Evolutionary conservation across 805 yeast species (phyloP).

Genomic region (Nakazawaea laoshanensis): DNA sequence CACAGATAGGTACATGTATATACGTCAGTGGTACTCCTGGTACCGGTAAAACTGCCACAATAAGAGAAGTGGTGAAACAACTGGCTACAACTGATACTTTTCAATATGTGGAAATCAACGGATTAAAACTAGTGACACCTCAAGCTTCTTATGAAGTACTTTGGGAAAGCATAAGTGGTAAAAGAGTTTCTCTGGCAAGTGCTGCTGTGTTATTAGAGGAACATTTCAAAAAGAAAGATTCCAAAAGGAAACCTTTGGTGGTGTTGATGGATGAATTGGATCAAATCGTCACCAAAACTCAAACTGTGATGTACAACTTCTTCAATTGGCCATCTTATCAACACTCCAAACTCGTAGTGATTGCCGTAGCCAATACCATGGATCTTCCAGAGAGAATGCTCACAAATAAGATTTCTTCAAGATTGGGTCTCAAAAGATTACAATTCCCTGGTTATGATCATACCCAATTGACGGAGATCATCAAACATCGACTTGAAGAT

Average conservation of each 20-base stretch:
- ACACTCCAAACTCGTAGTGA: constrained; percentile 71
- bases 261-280: constrained; percentile 89
- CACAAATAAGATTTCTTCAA: constrained; percentile 82
- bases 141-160: constrained; percentile 72
- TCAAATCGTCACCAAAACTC: constrained; percentile 77
- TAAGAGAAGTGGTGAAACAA: constrained; percentile 75
- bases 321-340: constrained; percentile 94
- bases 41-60: constrained; percentile 92
- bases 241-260: constrained; percentile 49
- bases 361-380: constrained; percentile 97
- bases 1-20: constrained; percentile 71
- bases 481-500: constrained; percentile 56
- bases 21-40: constrained; percentile 98
- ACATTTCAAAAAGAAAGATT: constrained; percentile 41
- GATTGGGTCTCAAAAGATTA: constrained; percentile 81
- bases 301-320: constrained; percentile 86
- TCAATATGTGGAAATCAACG: constrained; percentile 81
- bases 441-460: constrained; percentile 86
- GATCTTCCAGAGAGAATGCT: constrained; percentile 87
- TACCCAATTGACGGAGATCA: constrained; percentile 68
- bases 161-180: constrained; percentile 69
- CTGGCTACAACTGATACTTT: constrained; percentile 40
- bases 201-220: constrained; percentile 64
- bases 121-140: constrained; percentile 76
- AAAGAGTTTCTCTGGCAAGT: constrained; percentile 48